Conservation (phyloP, 371 early-diverging fungal genomes). For the Entomophthora muscae region DNA sequence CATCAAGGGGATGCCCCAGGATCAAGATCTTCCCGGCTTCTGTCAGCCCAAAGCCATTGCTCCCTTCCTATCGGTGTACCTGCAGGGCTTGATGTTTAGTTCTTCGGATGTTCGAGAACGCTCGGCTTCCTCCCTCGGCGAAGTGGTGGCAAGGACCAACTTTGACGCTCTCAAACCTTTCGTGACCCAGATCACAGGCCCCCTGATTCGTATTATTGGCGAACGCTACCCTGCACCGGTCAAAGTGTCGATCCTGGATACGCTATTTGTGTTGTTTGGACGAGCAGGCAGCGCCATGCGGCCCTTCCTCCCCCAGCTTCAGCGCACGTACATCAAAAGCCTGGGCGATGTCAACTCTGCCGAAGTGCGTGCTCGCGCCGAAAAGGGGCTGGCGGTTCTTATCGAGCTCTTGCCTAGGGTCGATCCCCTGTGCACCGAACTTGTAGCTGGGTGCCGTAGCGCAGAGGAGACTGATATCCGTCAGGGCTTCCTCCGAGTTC, state of each 20-base stretch:
- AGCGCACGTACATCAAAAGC: constrained; percentile 88
- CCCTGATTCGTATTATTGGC: constrained; percentile 91
- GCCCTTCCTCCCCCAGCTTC: constrained; percentile 94
- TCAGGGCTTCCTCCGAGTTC: constrained; percentile 48
- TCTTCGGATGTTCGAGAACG: constrained; percentile 67
- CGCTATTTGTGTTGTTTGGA: constrained; percentile 50
- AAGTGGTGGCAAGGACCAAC: constrained; percentile 54
- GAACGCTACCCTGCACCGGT: constrained; percentile 83
- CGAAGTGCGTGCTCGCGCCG: constrained; percentile 62
- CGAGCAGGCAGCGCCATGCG: constrained; percentile 75
- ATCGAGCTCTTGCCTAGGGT: constrained; percentile 66
- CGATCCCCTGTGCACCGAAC: constrained; percentile 71
- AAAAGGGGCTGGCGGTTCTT: constrained; percentile 52
- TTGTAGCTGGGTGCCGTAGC: constrained; percentile 50
- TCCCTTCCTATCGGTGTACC: constrained; percentile 75
- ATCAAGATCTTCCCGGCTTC: constrained; percentile 67
- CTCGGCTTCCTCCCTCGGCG: constrained; percentile 65
- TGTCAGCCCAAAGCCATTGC: constrained; percentile 82
- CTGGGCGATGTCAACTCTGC: constrained; percentile 52
- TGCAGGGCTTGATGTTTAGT: constrained; percentile 87
- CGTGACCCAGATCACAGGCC: constrained; percentile 90
- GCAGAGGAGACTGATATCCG: constrained; percentile 24
- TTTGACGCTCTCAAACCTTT: constrained; percentile 66
- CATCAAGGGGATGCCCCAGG: constrained; percentile 22
- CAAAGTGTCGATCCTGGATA: constrained; percentile 76